These are phyloP conservation scores for Xylariaceae sp. DNA, from an alignment of 2,329 filamentous ascomycete genomes.

Conservation along the genomic window DNA sequence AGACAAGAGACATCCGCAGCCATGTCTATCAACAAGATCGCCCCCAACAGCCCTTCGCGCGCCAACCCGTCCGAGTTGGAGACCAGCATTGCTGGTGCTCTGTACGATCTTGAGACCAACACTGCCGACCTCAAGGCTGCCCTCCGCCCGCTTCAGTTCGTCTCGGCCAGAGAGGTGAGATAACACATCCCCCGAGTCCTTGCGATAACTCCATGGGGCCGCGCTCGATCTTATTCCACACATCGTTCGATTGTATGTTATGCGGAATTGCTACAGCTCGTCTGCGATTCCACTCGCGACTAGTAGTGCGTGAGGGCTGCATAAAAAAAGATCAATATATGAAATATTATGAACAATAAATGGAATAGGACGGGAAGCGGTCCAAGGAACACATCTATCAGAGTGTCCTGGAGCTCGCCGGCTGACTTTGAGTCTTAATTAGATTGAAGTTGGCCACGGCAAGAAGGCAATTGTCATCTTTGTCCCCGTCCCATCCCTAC, in stretches of 20 bases:
- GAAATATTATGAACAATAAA: conserved; percentile 41
- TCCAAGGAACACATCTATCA: conserved; percentile 62
- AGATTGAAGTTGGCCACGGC: conserved; percentile 99
- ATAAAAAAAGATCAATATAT: conserved; percentile 30
- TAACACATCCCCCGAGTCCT: conserved; percentile 55
- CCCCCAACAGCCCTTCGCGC: conserved; percentile 94
- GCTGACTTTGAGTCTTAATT: conserved; percentile 71
- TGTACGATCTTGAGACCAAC: conserved; percentile 99
- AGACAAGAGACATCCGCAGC: conserved; percentile 32
- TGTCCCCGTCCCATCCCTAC: conserved; percentile 98
- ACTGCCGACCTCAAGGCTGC: conserved; percentile 96
- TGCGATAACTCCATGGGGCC: conserved; percentile 30
- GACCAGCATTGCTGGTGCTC: conserved; percentile 93
- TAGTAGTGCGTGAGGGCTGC: conserved; percentile 29
- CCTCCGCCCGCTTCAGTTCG: conserved; percentile 97
- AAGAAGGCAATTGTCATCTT: conserved; percentile 99
- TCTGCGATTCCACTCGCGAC: conserved; percentile 28
- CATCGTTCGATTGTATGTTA: conserved; percentile 21
- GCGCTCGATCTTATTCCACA: conserved; percentile 39
- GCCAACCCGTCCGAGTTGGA: conserved; percentile 97
- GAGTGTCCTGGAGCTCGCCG: conserved; percentile 73
- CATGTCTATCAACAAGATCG: conserved; percentile 78
- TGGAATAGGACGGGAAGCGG: conserved; percentile 78
- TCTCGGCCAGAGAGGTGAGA: conserved; percentile 95
- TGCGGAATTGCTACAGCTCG: conserved; percentile 31